Evolutionary conservation across 202 grass and related monocot species (phyloP), one percentile per base, ranked within the genome.

Genomic region (Setaria viridis): DNA sequence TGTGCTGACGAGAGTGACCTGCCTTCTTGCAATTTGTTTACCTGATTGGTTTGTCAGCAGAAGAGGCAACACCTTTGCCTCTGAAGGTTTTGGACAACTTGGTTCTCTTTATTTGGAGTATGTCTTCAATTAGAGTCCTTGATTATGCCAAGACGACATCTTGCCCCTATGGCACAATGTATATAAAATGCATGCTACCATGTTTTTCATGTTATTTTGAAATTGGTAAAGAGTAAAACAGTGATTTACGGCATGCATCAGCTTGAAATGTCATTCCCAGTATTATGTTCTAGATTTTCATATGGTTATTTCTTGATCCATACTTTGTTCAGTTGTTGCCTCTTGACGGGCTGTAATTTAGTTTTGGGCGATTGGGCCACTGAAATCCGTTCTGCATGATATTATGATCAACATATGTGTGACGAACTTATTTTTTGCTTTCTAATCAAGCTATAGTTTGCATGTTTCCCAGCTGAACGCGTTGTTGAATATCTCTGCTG

Each of bases 341-440:
- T 3, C 41, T 79, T 79, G 20, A 67, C 43, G 82, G 74, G 17
- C 70, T 68, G 59, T 51, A 80, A n/a, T 82, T 59, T 69, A 68
- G 60, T 79, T 25, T 64, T 11, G 13, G 10, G 7, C 10, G 8
- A 55, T 56, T 11, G 20, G 4, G 7, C 9, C 9, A 65, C 74
- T 67, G 21, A 83, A 84, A 75, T 60, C 12, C 32, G 17, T 45
- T 41, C 9, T 53, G 48, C 43, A 53, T 42, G 33, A 66, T 84
- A 75, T 43, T 55, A 56, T 55, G 20, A 30, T 43, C 20, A 9
- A 35, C 16, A 10, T 32, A 19, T 58, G 41, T 59, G 39, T 47
- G 53, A 82, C 47, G 14, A 72, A 70, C 9, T 10, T 47, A 29
- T 11, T 71, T 35, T 70, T 58, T 56, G 33, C 1, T 63, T 67